Evolutionary conservation across 306 rosid genomes (phyloP).

Genomic region (Castanea sativa): DNA sequence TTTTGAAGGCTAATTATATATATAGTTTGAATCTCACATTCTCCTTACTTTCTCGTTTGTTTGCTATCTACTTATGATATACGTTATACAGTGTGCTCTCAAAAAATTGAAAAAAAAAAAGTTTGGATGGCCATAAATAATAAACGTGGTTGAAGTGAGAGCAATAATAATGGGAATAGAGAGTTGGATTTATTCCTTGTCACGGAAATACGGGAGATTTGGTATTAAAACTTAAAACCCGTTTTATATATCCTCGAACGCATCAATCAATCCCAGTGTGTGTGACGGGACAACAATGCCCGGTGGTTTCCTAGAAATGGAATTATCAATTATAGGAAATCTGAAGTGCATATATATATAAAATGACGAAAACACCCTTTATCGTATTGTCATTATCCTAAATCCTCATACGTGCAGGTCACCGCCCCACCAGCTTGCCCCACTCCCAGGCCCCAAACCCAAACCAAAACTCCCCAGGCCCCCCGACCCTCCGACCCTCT

Average conservation of each 20-base stretch:
- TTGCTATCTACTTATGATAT: too few species aligned
- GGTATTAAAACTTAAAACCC: too few species aligned
- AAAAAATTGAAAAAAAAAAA: too few species aligned
- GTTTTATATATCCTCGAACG: not conserved
- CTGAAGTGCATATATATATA: too few species aligned
- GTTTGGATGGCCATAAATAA: too few species aligned
- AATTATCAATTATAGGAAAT: too few species aligned
- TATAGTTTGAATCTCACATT: too few species aligned
- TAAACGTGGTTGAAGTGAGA: too few species aligned
- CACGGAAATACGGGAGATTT: not conserved
- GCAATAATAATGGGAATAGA: too few species aligned
- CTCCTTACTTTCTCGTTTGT: too few species aligned
- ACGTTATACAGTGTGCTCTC: too few species aligned
- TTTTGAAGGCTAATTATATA: too few species aligned
- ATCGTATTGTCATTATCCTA: conserved; percentile 46
- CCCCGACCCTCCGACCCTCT: not conserved
- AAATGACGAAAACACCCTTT: conserved; percentile 38
- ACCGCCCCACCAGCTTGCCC: conserved; percentile 30
- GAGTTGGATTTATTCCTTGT: not conserved
- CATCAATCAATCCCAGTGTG: not conserved
- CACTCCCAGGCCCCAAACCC: not conserved
- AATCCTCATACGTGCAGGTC: conserved; percentile 38
- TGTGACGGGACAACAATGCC: not conserved
- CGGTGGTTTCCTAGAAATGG: conserved; percentile 7
- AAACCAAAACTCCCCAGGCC: not conserved